Percentiles rank a stretch among this genome's conserved stretches.
phyloP scores from a whole-genome alignment of 345 rosid genomes.

The Barbarea vulgaris region DNA sequence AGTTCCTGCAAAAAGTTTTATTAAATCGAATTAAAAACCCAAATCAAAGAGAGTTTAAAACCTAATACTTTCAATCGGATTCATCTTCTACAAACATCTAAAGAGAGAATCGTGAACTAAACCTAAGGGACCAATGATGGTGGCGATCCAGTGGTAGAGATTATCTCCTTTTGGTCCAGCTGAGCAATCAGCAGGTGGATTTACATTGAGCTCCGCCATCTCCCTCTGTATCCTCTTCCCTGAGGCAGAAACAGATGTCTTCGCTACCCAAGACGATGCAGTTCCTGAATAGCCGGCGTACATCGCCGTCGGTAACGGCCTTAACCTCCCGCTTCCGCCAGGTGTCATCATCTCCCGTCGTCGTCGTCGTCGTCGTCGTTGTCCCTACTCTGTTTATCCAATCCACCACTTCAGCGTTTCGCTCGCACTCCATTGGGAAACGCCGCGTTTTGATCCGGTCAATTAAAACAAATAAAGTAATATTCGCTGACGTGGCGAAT shows the following conservation, averaged over 20 bases:
- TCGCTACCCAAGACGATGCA: constrained; percentile 73
- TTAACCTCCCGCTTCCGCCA: constrained; percentile 45
- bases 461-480: constrained; percentile 1
- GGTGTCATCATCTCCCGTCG: constrained; percentile 40
- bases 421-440: constrained; percentile 13
- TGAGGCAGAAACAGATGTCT: constrained; percentile 80
- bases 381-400: constrained; percentile 33
- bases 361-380: constrained; percentile 9
- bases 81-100: constrained; percentile 4
- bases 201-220: constrained; percentile 72
- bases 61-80: not conserved
- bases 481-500: constrained; percentile 18
- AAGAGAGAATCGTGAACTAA: constrained; percentile 13
- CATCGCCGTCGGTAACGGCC: constrained; percentile 44
- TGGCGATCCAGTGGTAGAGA: constrained; percentile 91
- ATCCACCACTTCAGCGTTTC: constrained; percentile 27
- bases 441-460: constrained; percentile 26
- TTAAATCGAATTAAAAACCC: not conserved
- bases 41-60: constrained; percentile 13
- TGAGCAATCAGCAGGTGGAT: constrained; percentile 81
- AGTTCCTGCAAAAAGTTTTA: constrained; percentile 54
- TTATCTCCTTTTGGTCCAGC: constrained; percentile 96
- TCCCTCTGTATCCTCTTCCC: constrained; percentile 94
- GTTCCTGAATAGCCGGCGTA: constrained; percentile 44
- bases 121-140: constrained; percentile 84